These are phyloP conservation scores for Rhexocercosporidium sp. DNA, from an alignment of 2,329 filamentous ascomycete genomes.

Conservation along the genomic window DNA sequence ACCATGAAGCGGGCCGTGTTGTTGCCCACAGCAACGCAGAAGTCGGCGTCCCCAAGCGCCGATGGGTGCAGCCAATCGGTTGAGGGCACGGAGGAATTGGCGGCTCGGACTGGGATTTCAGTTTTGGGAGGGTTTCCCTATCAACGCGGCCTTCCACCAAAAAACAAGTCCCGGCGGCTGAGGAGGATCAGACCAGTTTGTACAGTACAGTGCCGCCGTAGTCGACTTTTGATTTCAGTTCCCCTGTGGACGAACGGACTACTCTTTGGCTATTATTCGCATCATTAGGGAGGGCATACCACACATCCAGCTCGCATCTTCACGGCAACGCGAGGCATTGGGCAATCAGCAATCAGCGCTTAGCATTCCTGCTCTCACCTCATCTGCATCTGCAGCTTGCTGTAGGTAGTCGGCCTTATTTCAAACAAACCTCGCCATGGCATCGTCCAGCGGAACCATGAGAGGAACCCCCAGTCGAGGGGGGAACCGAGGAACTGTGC, in stretches of 20 bases:
- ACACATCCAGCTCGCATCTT: background rate
- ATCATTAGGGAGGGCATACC: background rate
- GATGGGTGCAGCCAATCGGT: conserved; percentile 4
- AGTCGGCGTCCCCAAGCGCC: background rate
- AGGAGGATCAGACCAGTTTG: background rate
- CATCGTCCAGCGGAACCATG: conserved; percentile 53
- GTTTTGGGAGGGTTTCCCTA: conserved; percentile 17
- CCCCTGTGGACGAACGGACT: conserved; percentile 6
- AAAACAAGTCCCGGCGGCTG: conserved; percentile 1
- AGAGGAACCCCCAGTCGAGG: conserved; percentile 71
- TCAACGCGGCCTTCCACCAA: conserved; percentile 17
- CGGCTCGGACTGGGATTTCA: background rate
- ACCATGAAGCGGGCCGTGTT: background rate
- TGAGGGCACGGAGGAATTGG: background rate
- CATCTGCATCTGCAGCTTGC: background rate
- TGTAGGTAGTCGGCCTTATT: background rate
- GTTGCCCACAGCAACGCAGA: conserved; percentile 5
- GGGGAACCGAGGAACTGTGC: conserved; percentile 62
- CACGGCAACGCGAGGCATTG: conserved; percentile 1
- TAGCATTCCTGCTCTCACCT: conserved; percentile 24
- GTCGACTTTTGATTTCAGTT: background rate
- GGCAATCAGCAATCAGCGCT: conserved; percentile 30
- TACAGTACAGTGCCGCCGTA: no score
- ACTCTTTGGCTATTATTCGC: background rate
- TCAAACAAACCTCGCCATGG: conserved; percentile 34